Percentiles rank a stretch among this genome's conserved stretches.
Conservation (phyloP, 1,139 yeast species). For the Saccharomycopsis crataegensis region DNA sequence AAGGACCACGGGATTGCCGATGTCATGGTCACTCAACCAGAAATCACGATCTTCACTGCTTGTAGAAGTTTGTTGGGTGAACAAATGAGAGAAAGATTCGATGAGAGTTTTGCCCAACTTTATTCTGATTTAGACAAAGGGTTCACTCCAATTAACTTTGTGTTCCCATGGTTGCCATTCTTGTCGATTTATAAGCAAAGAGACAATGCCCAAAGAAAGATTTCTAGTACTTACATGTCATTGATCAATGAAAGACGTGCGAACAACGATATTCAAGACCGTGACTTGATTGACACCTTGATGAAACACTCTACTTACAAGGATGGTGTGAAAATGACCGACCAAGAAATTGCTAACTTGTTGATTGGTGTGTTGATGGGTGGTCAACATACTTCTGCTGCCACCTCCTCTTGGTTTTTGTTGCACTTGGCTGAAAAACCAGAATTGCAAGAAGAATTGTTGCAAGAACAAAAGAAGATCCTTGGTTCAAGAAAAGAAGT, state of each 20-base stretch:
- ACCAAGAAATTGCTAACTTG: slow-evolving; percentile 87
- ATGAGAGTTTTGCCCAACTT: slow-evolving; percentile 74
- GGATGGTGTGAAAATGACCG: slow-evolving; percentile 92
- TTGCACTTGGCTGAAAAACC: slow-evolving; percentile 86
- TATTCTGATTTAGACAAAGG: slow-evolving; percentile 94
- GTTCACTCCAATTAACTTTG: slow-evolving; percentile 92
- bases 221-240: slow-evolving; percentile 72
- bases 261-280: slow-evolving; percentile 66
- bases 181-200: slow-evolving; percentile 71
- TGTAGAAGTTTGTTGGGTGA: slow-evolving; percentile 86
- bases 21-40: slow-evolving; percentile 85
- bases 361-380: slow-evolving; percentile 97
- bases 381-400: slow-evolving; percentile 97
- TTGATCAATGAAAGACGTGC: slow-evolving; percentile 69
- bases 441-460: slow-evolving; percentile 72
- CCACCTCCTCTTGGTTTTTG: slow-evolving; percentile 93
- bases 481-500: slow-evolving; percentile 45
- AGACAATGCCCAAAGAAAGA: slow-evolving; percentile 79
- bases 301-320: slow-evolving; percentile 79
- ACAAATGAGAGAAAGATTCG: slow-evolving; percentile 79
- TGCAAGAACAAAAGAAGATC: slow-evolving; percentile 61
- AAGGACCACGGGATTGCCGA: slow-evolving; percentile 47
- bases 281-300: slow-evolving; percentile 86
- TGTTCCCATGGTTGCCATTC: slow-evolving; percentile 87
- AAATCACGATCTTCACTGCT: slow-evolving; percentile 93